These are phyloP conservation scores for Mycosarcoma mackinlayi DNA, from an alignment of 1,284 basidiomycete species.

Conservation along the genomic window DNA sequence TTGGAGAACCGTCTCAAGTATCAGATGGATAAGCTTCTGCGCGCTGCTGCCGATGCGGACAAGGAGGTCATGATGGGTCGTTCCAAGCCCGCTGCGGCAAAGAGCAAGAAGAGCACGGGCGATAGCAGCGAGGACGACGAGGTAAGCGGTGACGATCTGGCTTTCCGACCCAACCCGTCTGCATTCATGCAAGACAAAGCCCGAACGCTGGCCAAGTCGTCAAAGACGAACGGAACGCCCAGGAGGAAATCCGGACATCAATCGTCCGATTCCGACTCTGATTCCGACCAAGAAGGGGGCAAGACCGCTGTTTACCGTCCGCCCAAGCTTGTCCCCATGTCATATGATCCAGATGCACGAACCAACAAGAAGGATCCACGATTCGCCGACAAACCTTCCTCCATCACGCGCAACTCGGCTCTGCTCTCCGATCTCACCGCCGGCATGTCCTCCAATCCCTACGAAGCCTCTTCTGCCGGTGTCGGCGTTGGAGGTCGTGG, in stretches of 20 bases:
- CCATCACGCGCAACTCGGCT: conserved; percentile 55
- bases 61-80: conserved; percentile 37
- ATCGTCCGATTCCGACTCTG: conserved; percentile 64
- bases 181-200: conserved; percentile 56
- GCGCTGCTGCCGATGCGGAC: conserved; percentile 52
- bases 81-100: conserved; percentile 10
- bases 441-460: conserved; percentile 64
- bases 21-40: conserved; percentile 85
- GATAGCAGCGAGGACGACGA: conserved; percentile 72
- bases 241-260: conserved; percentile 44
- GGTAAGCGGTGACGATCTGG: conserved; percentile 77
- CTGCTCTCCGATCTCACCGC: conserved; percentile 63
- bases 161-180: conserved; percentile 86
- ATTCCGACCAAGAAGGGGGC: conserved; percentile 25
- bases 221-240: conserved; percentile 61
- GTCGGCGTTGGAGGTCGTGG: conserved; percentile 56
- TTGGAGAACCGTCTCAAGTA: conserved; percentile 89
- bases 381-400: conserved; percentile 15
- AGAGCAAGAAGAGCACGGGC: conserved; percentile 50
- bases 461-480: conserved; percentile 61
- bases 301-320: conserved; percentile 79
- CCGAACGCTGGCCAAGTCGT: conserved; percentile 11
- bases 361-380: conserved; percentile 71
- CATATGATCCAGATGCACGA: conserved; percentile 78
- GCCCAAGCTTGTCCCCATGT: conserved; percentile 89